Base-by-base conservation (phyloP, 768 basidiomycete genomes). In the Botryobasidium botryosum region DNA sequence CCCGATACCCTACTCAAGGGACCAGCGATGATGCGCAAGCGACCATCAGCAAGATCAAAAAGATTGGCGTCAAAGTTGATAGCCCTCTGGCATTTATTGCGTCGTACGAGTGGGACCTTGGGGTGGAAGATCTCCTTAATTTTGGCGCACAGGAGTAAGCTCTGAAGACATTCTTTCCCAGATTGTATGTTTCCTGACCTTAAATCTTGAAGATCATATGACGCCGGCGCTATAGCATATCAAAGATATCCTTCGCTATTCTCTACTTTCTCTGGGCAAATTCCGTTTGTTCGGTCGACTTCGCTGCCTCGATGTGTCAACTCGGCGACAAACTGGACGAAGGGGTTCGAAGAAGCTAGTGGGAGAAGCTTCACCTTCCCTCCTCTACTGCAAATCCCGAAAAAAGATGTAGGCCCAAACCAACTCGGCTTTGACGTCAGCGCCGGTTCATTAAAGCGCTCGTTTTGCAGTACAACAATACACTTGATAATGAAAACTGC, bases 401-500 rank as follows among this genome's bases (percentile, higher is more conserved):
- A 24, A 21, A 42, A 13, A 25, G 26, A 24, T 7, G 40, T 42
- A 2, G 13, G 13, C 21, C 10, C 12, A 42, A 10, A 12, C 29
- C 27, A n/a, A 42, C 26, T 42, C 12, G 17, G 31, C 31, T 33
- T 33, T n/a, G n/a, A n/a, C n/a, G n/a, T n/a, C n/a, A n/a, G n/a
- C n/a, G n/a, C n/a, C n/a, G n/a, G n/a, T n/a, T n/a, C n/a, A n/a
- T n/a, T n/a, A n/a, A n/a, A n/a, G n/a, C n/a, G n/a, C n/a, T n/a
- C 26, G 8, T 12, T 13, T 28, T 15, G 24, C 23, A 42, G 40
- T 24, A 26, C 28, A 42, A 42, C 26, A 42, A 42, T 27, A 42
- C 40, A 13, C 40, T 42, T 7, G 40, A 31, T 24, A 28, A 25
- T 28, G 8, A 42, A 8, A 42, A 42, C 29, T 42, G 40, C 26